Base-by-base conservation (phyloP, 345 rosid species). In the Dipteronia dyeriana region DNA sequence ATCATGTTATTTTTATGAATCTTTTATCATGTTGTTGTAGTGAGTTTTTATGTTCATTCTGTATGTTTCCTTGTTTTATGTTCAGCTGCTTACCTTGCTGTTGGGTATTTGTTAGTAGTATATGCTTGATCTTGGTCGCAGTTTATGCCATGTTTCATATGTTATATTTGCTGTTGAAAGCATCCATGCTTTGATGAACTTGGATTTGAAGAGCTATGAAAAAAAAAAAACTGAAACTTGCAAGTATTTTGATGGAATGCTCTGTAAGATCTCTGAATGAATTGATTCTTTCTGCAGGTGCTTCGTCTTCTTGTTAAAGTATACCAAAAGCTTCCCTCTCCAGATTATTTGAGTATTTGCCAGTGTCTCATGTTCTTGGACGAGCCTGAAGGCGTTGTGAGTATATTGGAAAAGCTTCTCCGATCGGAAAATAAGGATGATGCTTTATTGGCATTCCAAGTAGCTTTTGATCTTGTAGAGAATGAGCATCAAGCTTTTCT, bases 401-500 rank as follows among this genome's bases (percentile, higher is more conserved):
- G 75, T 81, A 91, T 92, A 82, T 84, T 97, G 86, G 98, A 97
- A 87, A 97, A 91, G 88, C 99, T 97, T 84, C 88, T 97, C 41
- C 89, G 86, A 31, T 94, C 99, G 1, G 90, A 84, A 47, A 91
- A 84, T 83, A 94, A 90, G 83, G 97, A 97, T 75, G 97, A 97
- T 79, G 90, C 91, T 76, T 85, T 97, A 80, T 80, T 91, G 78
- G 96, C 99, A 76, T 90, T 90, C 79, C 99, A 97, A 86, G 85
- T 97, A 76, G 95, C 98, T 23, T 97, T 97, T 83, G 98, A 97
- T 83, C 98, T 97, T 76, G 93, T 93, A 51, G 98, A 97, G 91
- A 97, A 94, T 67, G 99, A 97, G 87, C 97, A 90, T 83, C 98
- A 94, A 81, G 98, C 98, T 78, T 94, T 97, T 89, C 97, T 97